Conservation (phyloP, 2,329 filamentous ascomycete genomes). For the Fusarium incarnatum region DNA sequence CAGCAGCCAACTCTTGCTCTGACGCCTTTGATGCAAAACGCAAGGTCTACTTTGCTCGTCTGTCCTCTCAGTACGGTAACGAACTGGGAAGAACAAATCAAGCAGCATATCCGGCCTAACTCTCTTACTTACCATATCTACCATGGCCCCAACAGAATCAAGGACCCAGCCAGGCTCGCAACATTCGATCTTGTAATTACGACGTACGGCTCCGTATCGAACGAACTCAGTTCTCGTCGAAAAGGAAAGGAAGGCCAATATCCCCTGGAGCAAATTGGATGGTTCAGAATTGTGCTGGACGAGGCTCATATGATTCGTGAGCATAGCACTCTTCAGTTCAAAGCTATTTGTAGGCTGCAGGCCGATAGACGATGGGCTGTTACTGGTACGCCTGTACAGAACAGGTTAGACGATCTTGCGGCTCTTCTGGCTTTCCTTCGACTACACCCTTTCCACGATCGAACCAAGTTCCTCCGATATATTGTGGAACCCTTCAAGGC, state of each 20-base stretch:
- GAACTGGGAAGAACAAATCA: conserved; percentile 95
- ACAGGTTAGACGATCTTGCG: conserved; percentile 89
- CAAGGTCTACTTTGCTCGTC: conserved; percentile 84
- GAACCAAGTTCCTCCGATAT: conserved; percentile 78
- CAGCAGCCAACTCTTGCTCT: conserved; percentile 59
- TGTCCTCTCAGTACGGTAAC: conserved; percentile 90
- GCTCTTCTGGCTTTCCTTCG: conserved; percentile 88
- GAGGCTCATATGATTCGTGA: conserved; percentile 96
- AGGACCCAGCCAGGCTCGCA: conserved; percentile 74
- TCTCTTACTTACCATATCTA: conserved; percentile 83
- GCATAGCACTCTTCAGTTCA: conserved; percentile 82
- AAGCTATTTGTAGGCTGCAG: conserved; percentile 82
- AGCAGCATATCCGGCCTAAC: conserved; percentile 76
- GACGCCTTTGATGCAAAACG: conserved; percentile 71
- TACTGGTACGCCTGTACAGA: conserved; percentile 97
- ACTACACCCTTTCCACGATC: conserved; percentile 85
- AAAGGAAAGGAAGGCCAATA: conserved; percentile 69
- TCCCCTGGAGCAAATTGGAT: conserved; percentile 82
- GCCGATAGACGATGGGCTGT: conserved; percentile 92
- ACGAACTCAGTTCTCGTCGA: conserved; percentile 76
- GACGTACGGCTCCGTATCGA: conserved; percentile 88
- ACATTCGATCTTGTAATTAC: conserved; percentile 88
- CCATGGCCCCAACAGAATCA: conserved; percentile 82
- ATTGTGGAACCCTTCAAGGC: conserved; percentile 89
- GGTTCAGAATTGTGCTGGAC: conserved; percentile 94